A percentile compares a stretch with the other conserved stretches of the same genome.
Evolutionary conservation across 2,329 filamentous ascomycete genomes (phyloP).

Genomic region (Cucurbitaria berberidis): DNA sequence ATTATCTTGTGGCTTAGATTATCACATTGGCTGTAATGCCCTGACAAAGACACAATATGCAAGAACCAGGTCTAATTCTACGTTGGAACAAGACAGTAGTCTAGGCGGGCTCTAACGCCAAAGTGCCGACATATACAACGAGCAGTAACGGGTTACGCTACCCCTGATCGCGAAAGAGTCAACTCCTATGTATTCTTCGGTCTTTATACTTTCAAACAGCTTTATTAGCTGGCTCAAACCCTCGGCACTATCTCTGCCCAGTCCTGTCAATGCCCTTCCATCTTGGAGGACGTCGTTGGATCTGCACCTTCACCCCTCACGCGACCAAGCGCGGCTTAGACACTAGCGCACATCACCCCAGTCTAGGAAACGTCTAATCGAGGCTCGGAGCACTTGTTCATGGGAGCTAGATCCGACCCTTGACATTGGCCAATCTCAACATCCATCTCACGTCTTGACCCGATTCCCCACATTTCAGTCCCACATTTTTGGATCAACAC

Average conservation of each 20-base stretch:
- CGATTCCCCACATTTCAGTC: conserved; percentile 5
- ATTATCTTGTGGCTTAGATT: neutral
- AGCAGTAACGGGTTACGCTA: neutral
- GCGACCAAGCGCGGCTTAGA: neutral
- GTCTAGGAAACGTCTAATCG: neutral
- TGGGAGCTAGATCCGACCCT: neutral
- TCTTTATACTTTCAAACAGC: too few relatives aligned
- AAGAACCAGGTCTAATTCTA: too few relatives aligned
- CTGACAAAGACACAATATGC: too few relatives aligned
- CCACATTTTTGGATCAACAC: conserved; percentile 7
- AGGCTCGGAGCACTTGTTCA: neutral
- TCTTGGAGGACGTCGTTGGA: neutral
- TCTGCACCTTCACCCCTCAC: neutral
- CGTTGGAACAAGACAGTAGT: too few relatives aligned
- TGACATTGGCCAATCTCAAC: conserved; percentile 1
- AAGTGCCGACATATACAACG: neutral
- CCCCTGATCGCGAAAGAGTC: neutral
- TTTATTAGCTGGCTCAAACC: neutral
- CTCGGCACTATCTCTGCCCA: neutral
- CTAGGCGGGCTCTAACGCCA: neutral
- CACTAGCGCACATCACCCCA: conserved; percentile 6
- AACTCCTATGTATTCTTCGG: too few relatives aligned
- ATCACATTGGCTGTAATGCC: neutral
- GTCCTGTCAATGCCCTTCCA: neutral
- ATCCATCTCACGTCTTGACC: conserved; percentile 6